A percentile compares a stretch with the other conserved stretches of the same genome.
phyloP scores from a whole-genome alignment of 208 protist species.

The Leishmania gerbilli region DNA sequence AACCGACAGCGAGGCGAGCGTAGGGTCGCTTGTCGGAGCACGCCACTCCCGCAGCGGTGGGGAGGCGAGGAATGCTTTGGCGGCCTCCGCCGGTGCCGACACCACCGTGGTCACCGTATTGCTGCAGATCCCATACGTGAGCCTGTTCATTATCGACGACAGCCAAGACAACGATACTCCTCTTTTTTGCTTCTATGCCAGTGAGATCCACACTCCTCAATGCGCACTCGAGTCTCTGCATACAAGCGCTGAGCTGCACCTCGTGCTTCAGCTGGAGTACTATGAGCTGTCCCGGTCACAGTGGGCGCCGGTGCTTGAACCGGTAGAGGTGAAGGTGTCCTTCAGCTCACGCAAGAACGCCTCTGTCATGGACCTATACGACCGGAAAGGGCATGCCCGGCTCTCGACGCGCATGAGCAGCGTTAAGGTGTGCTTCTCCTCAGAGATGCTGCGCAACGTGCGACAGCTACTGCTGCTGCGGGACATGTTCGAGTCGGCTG shows the following conservation, averaged over 20 bases:
- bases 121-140: conserved; percentile 25
- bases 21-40: not conserved
- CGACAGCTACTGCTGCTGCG: conserved; percentile 27
- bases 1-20: not conserved
- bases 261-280: conserved; percentile 25
- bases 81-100: not conserved
- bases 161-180: conserved; percentile 27
- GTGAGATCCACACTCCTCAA: conserved; percentile 14
- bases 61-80: not conserved
- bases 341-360: conserved; percentile 18
- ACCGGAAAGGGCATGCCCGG: conserved; percentile 21
- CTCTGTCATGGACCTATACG: conserved; percentile 22
- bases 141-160: conserved; percentile 26
- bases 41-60: not conserved
- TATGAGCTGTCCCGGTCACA: conserved; percentile 25
- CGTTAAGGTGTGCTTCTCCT: conserved; percentile 14
- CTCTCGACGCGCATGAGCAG: conserved; percentile 17
- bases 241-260: conserved; percentile 14
- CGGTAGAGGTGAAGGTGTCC: conserved; percentile 8
- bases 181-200: conserved; percentile 27
- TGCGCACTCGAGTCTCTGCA: conserved; percentile 6
- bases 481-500: conserved; percentile 11
- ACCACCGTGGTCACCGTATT: not conserved
- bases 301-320: conserved; percentile 31
- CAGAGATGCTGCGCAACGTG: conserved; percentile 25